These are phyloP conservation scores for Beauveria sp. DNA, from an alignment of 2,329 filamentous ascomycete species.

Conservation along the genomic window DNA sequence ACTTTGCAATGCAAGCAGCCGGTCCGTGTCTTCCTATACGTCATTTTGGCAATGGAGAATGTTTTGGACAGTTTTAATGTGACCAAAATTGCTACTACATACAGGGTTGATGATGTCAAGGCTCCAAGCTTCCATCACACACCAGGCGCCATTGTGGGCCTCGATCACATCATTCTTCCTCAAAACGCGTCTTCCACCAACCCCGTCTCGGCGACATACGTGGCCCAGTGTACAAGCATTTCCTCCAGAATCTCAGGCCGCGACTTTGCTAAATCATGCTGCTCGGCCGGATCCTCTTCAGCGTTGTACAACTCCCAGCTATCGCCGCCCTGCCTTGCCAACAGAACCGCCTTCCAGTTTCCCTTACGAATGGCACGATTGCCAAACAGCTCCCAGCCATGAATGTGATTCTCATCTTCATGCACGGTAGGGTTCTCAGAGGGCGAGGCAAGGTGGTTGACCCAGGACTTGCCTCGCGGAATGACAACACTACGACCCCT, in stretches of 20 bases:
- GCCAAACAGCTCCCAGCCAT: slow-evolving; percentile 29
- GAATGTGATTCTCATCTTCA: slow-evolving; percentile 37
- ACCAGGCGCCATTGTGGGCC: neutral
- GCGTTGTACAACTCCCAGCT: slow-evolving; percentile 29
- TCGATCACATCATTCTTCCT: neutral
- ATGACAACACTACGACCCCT: slow-evolving; percentile 40
- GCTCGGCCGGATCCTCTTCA: slow-evolving; percentile 25
- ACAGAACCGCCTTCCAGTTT: slow-evolving; percentile 25
- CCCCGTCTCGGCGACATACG: slow-evolving; percentile 36
- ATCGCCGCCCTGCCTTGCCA: slow-evolving; percentile 15
- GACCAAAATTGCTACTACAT: neutral
- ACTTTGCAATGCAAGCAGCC: neutral
- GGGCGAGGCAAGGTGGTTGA: slow-evolving; percentile 24
- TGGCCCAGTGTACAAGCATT: slow-evolving; percentile 47
- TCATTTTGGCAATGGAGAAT: neutral
- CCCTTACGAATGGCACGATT: slow-evolving; percentile 26
- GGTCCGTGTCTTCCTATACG: neutral
- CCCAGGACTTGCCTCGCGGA: slow-evolving; percentile 43
- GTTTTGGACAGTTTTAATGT: no score
- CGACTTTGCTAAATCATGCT: slow-evolving; percentile 20
- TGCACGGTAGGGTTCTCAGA: slow-evolving; percentile 31
- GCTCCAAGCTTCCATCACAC: neutral
- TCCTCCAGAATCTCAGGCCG: slow-evolving; percentile 36
- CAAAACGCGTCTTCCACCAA: slow-evolving; percentile 5
- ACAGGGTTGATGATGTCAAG: neutral